Evolutionary conservation across 768 basidiomycete genomes (phyloP).

Genomic region (Tricholoma furcatifolium): DNA sequence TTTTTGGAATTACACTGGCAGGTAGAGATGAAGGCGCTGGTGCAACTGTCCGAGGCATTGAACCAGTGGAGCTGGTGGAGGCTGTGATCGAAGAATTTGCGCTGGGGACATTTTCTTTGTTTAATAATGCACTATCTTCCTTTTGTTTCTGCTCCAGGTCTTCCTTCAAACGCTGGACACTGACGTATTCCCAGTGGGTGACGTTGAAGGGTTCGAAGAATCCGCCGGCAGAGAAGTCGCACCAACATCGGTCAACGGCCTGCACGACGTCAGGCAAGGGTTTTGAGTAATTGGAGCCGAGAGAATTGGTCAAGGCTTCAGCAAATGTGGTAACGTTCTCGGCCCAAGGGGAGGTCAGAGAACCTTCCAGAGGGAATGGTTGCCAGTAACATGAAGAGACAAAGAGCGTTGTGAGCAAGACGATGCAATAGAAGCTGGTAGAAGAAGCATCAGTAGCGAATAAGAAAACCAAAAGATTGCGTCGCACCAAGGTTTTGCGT

Average conservation of each 20-base stretch:
- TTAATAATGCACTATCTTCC: slow-evolving; percentile 17
- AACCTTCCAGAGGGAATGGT: slow-evolving; percentile 65
- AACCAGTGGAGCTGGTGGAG: slow-evolving; percentile 2
- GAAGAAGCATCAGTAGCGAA: slow-evolving; percentile 3
- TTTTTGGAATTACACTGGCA: not conserved
- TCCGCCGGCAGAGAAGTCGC: slow-evolving; percentile 62
- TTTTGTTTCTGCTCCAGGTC: slow-evolving; percentile 37
- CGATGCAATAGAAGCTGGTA: slow-evolving; percentile 81
- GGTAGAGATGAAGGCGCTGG: slow-evolving; percentile 8
- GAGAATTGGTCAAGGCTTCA: slow-evolving; percentile 56
- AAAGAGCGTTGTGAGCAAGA: slow-evolving; percentile 79
- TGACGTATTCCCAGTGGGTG: slow-evolving; percentile 70
- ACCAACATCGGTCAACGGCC: slow-evolving; percentile 83
- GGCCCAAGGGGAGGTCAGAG: slow-evolving; percentile 65
- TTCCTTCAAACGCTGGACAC: slow-evolving; percentile 48
- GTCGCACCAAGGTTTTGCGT: slow-evolving; percentile 81
- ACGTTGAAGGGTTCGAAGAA: slow-evolving; percentile 80
- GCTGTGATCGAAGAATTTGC: slow-evolving; percentile 7
- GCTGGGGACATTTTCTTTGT: slow-evolving; percentile 6
- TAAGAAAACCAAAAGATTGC: not conserved
- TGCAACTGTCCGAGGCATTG: slow-evolving; percentile 18
- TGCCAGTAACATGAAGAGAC: slow-evolving; percentile 91
- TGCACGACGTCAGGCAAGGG: slow-evolving; percentile 58
- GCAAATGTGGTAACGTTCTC: slow-evolving; percentile 72
- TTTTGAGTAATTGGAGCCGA: slow-evolving; percentile 36